Evolutionary conservation across 768 basidiomycete species (phyloP), one percentile per base, ranked within the genome.

Genomic region (Termitomyces sp.): DNA sequence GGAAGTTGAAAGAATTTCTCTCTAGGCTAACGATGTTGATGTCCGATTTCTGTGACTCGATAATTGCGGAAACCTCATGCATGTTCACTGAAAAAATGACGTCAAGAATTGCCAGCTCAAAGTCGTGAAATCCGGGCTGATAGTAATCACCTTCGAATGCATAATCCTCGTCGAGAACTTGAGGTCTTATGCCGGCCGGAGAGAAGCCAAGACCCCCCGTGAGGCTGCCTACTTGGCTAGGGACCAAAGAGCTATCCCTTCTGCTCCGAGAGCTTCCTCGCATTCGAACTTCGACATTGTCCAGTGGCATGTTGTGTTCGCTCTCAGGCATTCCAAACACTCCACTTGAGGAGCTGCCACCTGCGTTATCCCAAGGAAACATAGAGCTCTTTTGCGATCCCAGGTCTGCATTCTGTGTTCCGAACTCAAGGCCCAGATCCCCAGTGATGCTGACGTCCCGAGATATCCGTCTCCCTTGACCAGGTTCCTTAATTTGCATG

Each of bases 331-430:
- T 70, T 33, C 71, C 73, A 50, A 63, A 63, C 40, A 56, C 80
- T 31, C 71, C 73, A 31, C 79, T 84, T 1, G 86, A 87, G 49
- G 85, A 88, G 38, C 73, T 75, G 5, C 79, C 72, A 3, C 84
- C 87, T 5, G 89, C 89, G 65, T 91, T 80, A 63, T 92, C 89
- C 90, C 90, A 93, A 5, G 91, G 90, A 64, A 91, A 91, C 29
- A 91, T 64, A 9, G 85, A 83, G 58, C 83, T 88, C 32, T 78
- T 75, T 62, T 89, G 88, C 18, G 88, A 88, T 27, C 74, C 79
- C 43, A 73, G 71, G 39, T 70, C 66, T 31, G 68, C 67, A 38
- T 74, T 72, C 27, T 71, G 65, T 10, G 67, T 60, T 33, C 67
- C 74, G 5, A 76, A 56, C 42, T 79, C 78, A 47, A 81, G 61